Conservation (phyloP, 768 basidiomycete species). For the Russula sp. region DNA sequence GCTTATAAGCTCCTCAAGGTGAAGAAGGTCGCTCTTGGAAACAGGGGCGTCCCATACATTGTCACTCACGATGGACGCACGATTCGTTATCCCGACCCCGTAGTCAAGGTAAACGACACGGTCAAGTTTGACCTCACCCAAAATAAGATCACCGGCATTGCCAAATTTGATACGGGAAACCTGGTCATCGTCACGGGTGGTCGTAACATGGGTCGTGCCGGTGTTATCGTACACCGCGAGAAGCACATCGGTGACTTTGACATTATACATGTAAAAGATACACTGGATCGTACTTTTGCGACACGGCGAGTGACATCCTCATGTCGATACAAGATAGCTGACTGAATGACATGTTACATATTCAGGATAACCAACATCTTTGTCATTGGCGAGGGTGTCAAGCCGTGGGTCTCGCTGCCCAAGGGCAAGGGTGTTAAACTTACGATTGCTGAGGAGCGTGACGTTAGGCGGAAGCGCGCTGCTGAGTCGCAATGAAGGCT, state of each 20-base stretch:
- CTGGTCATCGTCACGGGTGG: slow-evolving; percentile 97
- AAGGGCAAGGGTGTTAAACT: slow-evolving; percentile 98
- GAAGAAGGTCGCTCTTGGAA: slow-evolving; percentile 82
- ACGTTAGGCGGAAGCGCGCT: slow-evolving; percentile 77
- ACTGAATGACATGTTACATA: background rate
- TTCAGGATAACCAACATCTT: slow-evolving; percentile 92
- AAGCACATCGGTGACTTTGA: slow-evolving; percentile 98
- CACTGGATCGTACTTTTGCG: slow-evolving; percentile 91
- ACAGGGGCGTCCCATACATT: slow-evolving; percentile 91
- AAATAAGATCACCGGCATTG: slow-evolving; percentile 85
- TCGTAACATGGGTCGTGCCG: slow-evolving; percentile 98
- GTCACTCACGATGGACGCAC: slow-evolving; percentile 99
- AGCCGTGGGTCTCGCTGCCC: slow-evolving; percentile 95
- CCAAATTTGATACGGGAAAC: slow-evolving; percentile 97
- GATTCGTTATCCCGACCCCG: slow-evolving; percentile 97
- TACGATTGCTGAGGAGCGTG: slow-evolving; percentile 94
- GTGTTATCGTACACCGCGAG: slow-evolving; percentile 93
- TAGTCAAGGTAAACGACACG: slow-evolving; percentile 93
- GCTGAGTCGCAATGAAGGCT: slow-evolving; percentile 49
- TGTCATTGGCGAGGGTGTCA: slow-evolving; percentile 91
- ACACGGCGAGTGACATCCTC: slow-evolving; percentile 63
- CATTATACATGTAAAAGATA: slow-evolving; percentile 96
- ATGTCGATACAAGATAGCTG: too few relatives aligned
- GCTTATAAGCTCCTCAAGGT: slow-evolving; percentile 96
- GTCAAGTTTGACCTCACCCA: slow-evolving; percentile 95